phyloP scores from a whole-genome alignment of 2,329 filamentous ascomycete species.

The Cercospora nicotianae region DNA sequence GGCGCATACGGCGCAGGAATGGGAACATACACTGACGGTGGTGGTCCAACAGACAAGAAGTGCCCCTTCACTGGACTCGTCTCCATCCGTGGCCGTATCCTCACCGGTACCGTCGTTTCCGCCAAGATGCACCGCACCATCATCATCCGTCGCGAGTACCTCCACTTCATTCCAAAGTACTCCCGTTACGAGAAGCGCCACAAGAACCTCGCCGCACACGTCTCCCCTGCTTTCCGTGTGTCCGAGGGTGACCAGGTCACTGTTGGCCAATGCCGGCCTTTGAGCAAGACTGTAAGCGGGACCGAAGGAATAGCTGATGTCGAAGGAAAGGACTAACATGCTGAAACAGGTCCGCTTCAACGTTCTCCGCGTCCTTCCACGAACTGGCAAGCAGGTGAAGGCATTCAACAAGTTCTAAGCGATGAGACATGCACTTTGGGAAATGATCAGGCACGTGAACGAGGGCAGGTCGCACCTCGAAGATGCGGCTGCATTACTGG shows the following conservation, averaged over 20 bases:
- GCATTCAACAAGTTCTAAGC: constrained; percentile 95
- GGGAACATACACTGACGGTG: constrained; percentile 21
- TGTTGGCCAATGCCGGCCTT: constrained; percentile 97
- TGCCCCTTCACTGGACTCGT: constrained; percentile 99
- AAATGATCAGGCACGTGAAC: constrained; percentile 17
- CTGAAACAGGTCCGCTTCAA: constrained; percentile 87
- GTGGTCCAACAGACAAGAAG: constrained; percentile 82
- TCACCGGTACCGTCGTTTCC: constrained; percentile 97
- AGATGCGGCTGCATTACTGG: constrained; percentile 28
- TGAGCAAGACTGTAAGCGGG: constrained; percentile 95
- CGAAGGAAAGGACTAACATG: constrained; percentile 25
- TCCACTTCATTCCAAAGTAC: constrained; percentile 99
- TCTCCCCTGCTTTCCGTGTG: constrained; percentile 99
- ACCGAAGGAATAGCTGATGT: background rate
- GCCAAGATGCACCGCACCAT: constrained; percentile 99
- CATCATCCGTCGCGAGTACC: constrained; percentile 99
- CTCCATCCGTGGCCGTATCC: constrained; percentile 99
- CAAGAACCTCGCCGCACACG: constrained; percentile 99
- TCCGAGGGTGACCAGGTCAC: constrained; percentile 99
- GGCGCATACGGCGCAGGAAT: constrained; percentile 8
- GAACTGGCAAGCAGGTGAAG: constrained; percentile 97
- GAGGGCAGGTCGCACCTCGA: constrained; percentile 18
- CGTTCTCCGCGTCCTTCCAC: constrained; percentile 95
- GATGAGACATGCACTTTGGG: constrained; percentile 26
- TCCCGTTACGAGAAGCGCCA: constrained; percentile 99